These are phyloP conservation scores for Phytophthora uliginosa DNA, from an alignment of 352 stramenopile genomes.

Conservation along the genomic window DNA sequence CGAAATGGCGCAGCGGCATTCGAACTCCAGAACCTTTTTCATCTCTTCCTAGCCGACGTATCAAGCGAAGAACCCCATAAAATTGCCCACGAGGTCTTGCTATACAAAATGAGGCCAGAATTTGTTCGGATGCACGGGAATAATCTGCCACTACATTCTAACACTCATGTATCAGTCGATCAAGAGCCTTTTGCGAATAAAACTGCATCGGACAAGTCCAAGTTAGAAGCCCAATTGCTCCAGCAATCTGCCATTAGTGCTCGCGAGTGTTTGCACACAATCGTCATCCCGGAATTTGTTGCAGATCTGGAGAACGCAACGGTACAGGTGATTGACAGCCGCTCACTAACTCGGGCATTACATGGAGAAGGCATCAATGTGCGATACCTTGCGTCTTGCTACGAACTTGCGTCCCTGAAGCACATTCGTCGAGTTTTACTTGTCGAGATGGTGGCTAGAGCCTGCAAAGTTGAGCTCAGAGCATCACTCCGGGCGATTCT, in stretches of 20 bases:
- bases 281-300: conserved; percentile 63
- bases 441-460: conserved; percentile 68
- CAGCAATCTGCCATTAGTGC: conserved; percentile 47
- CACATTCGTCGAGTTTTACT: conserved; percentile 60
- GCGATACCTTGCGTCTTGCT: conserved; percentile 67
- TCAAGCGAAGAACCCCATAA: conserved; percentile 18
- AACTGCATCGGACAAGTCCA: conserved; percentile 8
- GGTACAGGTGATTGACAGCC: conserved; percentile 46
- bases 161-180: conserved; percentile 27
- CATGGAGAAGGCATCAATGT: conserved; percentile 71
- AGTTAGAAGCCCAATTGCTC: conserved; percentile 44
- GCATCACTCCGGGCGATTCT: conserved; percentile 46
- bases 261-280: conserved; percentile 46
- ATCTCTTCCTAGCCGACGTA: conserved; percentile 48
- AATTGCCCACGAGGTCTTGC: conserved; percentile 13
- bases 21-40: conserved; percentile 38
- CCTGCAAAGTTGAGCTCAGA: conserved; percentile 64
- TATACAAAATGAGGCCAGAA: conserved; percentile 61
- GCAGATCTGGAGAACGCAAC: conserved; percentile 44
- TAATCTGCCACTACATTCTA: conserved; percentile 49
- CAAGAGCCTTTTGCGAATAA: background rate
- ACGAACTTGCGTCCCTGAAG: conserved; percentile 50
- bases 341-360: conserved; percentile 48
- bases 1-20: conserved; percentile 11
- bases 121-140: conserved; percentile 54